Evolutionary conservation across 805 yeast species (phyloP).

Genomic region (Candida insectorum): DNA sequence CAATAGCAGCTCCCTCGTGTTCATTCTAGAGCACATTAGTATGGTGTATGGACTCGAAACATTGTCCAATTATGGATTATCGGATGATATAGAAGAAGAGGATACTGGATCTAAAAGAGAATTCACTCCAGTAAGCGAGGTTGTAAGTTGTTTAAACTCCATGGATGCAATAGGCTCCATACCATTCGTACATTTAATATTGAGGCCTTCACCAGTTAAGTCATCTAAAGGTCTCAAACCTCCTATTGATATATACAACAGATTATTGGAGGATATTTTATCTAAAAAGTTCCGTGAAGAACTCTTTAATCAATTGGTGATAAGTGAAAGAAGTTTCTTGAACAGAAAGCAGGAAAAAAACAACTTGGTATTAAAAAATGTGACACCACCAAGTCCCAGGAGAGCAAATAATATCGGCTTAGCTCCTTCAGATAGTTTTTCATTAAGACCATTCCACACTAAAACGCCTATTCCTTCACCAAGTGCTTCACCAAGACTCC

Average conservation of each 20-base stretch:
- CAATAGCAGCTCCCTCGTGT: conserved; percentile 35
- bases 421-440: conserved; percentile 26
- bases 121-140: conserved; percentile 3
- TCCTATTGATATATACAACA: conserved; percentile 25
- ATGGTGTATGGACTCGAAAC: conserved; percentile 18
- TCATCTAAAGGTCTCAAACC: conserved; percentile 38
- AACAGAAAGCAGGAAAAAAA: conserved; percentile 29
- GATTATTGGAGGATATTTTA: conserved; percentile 26
- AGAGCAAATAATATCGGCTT: conserved; percentile 15
- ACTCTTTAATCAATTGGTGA: conserved; percentile 18
- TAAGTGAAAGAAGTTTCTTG: conserved; percentile 24
- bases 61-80: conserved; percentile 23
- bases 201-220: conserved; percentile 38
- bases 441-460: conserved; percentile 41
- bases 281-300: conserved; percentile 18
- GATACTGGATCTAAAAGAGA: too few species aligned
- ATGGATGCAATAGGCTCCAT: conserved; percentile 35
- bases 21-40: conserved; percentile 32
- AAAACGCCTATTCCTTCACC: conserved; percentile 42
- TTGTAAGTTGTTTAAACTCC: conserved; percentile 21
- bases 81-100: conserved; percentile 23
- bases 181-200: conserved; percentile 39
- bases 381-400: conserved; percentile 13
- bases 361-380: conserved; percentile 16
- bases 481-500: conserved; percentile 32